These are phyloP conservation scores for Teratosphaeriaceae sp. DNA, from an alignment of 2,329 filamentous ascomycete genomes.

Conservation along the genomic window DNA sequence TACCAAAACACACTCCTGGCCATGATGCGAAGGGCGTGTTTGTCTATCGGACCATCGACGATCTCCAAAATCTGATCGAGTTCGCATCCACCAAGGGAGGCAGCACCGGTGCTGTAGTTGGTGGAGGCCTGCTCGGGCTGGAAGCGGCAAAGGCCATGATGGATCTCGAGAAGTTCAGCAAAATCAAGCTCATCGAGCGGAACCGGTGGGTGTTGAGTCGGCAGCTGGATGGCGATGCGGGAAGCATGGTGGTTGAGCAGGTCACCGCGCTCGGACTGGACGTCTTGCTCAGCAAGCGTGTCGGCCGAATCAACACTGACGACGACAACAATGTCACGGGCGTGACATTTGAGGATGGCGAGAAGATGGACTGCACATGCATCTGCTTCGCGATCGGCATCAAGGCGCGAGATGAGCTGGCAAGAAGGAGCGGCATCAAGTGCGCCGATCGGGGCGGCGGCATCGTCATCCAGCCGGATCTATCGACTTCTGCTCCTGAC, in stretches of 20 bases:
- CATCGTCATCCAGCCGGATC: constrained; percentile 60
- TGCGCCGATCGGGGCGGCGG: constrained; percentile 68
- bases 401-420: constrained; percentile 71
- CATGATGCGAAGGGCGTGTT: constrained; percentile 78
- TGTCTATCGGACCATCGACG: constrained; percentile 80
- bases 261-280: constrained; percentile 73
- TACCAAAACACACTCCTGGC: constrained; percentile 66
- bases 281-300: constrained; percentile 68
- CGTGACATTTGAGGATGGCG: constrained; percentile 73
- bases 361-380: constrained; percentile 68
- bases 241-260: constrained; percentile 73
- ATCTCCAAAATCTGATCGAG: constrained; percentile 68
- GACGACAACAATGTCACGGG: constrained; percentile 63
- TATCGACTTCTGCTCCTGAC: constrained; percentile 63
- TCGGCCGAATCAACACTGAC: constrained; percentile 64
- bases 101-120: constrained; percentile 68
- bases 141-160: constrained; percentile 92
- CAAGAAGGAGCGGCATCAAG: constrained; percentile 60
- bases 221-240: constrained; percentile 76
- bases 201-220: constrained; percentile 77
- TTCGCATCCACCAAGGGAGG: constrained; percentile 63
- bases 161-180: constrained; percentile 67
- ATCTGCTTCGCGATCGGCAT: constrained; percentile 91
- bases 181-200: constrained; percentile 73
- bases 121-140: constrained; percentile 75